phyloP scores from a whole-genome alignment of 345 rosid species.

The Salix brachista region DNA sequence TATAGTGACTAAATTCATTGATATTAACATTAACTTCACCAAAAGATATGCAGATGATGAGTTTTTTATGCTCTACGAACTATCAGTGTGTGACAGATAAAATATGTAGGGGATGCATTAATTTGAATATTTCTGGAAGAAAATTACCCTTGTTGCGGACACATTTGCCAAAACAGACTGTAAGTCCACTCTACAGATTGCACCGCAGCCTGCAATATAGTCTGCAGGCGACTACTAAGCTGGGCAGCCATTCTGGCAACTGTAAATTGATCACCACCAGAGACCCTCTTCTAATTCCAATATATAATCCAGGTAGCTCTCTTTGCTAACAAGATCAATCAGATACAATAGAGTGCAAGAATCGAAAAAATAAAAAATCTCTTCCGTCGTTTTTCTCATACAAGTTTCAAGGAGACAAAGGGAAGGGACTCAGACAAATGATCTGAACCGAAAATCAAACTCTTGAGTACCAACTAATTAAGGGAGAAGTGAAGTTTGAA shows the following conservation, averaged over 20 bases:
- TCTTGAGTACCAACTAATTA: neutral
- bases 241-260: slow-evolving; percentile 41
- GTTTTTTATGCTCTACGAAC: neutral
- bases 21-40: neutral
- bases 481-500: slow-evolving; percentile 13
- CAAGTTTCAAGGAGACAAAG: slow-evolving; percentile 10
- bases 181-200: slow-evolving; percentile 96
- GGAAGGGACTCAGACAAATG: neutral
- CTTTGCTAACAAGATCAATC: neutral
- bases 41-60: neutral
- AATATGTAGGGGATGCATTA: neutral
- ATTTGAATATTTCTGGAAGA: neutral
- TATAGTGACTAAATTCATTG: neutral
- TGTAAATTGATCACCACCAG: neutral
- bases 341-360: neutral
- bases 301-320: neutral
- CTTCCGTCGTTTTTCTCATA: neutral
- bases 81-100: neutral
- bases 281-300: neutral
- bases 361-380: neutral
- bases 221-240: slow-evolving; percentile 56
- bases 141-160: slow-evolving; percentile 87
- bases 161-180: slow-evolving; percentile 86
- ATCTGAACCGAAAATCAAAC: slow-evolving; percentile 30
- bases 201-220: slow-evolving; percentile 70